Percentiles rank a stretch among this genome's conserved stretches.
Evolutionary conservation across 2,329 filamentous ascomycete genomes (phyloP).

Genomic region (Phoma sp.): DNA sequence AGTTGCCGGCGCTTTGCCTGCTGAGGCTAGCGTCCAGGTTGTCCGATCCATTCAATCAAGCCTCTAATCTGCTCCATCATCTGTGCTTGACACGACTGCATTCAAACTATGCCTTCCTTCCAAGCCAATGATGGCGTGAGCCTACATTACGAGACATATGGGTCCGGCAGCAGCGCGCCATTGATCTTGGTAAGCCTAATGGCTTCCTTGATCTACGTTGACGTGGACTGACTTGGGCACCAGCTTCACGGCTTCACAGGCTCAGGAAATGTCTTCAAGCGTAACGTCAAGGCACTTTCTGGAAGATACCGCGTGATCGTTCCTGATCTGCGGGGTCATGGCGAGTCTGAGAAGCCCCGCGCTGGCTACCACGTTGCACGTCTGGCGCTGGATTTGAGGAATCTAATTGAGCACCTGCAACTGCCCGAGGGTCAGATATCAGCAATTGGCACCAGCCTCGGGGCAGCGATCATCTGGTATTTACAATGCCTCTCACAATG

Average conservation of each 20-base stretch:
- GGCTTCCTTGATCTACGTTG: no score
- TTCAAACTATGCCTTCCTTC: constrained; percentile 20
- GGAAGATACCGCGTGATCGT: constrained; percentile 21
- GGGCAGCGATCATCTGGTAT: constrained; percentile 34
- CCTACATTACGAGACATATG: constrained; percentile 23
- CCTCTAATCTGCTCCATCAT: no score
- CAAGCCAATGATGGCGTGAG: constrained; percentile 26
- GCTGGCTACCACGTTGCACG: constrained; percentile 39
- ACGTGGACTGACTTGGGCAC: not conserved
- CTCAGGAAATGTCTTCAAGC: constrained; percentile 29
- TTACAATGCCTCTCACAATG: not conserved
- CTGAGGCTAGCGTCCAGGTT: no score
- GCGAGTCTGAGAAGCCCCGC: constrained; percentile 31
- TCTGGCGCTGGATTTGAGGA: constrained; percentile 35
- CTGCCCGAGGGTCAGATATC: constrained; percentile 15
- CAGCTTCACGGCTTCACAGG: constrained; percentile 41
- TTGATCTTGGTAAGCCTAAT: constrained; percentile 22
- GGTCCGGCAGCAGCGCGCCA: constrained; percentile 7
- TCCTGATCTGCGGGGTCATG: constrained; percentile 38
- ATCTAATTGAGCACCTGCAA: constrained; percentile 31
- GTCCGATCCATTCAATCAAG: no score
- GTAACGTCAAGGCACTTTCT: constrained; percentile 22
- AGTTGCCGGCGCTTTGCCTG: no score
- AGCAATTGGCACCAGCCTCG: constrained; percentile 31
- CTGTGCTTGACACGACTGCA: no score